A percentile compares a stretch with the other conserved stretches of the same genome.
phyloP scores from a whole-genome alignment of 495 filamentous ascomycete genomes.

The Tuber indicum region DNA sequence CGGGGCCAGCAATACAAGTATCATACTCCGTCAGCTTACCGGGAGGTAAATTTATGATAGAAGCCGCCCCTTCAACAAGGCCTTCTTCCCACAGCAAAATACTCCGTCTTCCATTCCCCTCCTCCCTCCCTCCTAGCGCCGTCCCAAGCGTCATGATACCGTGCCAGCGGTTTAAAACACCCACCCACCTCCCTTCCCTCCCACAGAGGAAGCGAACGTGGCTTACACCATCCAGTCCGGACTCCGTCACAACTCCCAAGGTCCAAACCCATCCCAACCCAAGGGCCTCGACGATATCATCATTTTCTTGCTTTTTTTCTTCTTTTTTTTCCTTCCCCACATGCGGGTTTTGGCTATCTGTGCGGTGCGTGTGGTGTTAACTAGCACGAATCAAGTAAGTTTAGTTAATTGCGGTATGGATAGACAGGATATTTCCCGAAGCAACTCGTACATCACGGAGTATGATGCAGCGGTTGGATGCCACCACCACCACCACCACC shows the following conservation, averaged over 20 bases:
- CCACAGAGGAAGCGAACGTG: background rate
- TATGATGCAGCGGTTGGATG: background rate
- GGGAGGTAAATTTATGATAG: background rate
- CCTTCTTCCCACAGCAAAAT: background rate
- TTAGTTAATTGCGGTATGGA: background rate
- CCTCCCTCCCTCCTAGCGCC: background rate
- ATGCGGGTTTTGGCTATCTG: background rate
- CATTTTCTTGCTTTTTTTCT: background rate
- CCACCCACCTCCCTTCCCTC: background rate
- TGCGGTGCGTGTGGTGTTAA: background rate
- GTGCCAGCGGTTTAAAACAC: background rate
- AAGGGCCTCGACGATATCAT: background rate
- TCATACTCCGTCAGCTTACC: background rate
- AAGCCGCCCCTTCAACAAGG: background rate
- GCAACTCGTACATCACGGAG: background rate
- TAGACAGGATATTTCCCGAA: conserved; percentile 1
- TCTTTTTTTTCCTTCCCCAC: background rate
- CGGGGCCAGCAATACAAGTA: background rate
- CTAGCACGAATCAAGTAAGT: background rate
- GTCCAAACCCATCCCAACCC: background rate
- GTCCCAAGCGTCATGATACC: background rate
- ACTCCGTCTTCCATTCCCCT: background rate
- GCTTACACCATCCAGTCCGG: background rate
- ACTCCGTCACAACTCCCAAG: background rate
- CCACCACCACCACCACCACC: background rate